Conservation (phyloP, 2,329 filamentous ascomycete genomes). For the Fusarium xylarioides region DNA sequence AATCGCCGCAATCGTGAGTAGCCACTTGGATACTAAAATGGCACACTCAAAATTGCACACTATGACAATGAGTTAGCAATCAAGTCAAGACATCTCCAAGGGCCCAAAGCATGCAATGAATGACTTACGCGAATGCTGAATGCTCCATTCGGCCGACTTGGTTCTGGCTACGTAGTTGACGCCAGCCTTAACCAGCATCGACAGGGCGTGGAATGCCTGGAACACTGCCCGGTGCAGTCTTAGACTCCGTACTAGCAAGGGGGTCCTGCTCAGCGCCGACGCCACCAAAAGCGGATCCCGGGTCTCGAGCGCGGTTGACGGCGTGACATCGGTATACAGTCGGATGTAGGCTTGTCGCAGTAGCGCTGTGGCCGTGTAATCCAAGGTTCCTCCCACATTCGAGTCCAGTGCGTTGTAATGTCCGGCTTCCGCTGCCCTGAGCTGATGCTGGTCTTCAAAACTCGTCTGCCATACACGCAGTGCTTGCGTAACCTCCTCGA, state of each 20-base stretch:
- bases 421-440: constrained; percentile 58
- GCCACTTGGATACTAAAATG: constrained; percentile 68
- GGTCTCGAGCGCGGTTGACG: constrained; percentile 70
- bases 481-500: constrained; percentile 65
- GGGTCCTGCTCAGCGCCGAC: constrained; percentile 66
- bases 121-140: constrained; percentile 67
- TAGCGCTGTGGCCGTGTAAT: constrained; percentile 71
- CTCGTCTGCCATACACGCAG: constrained; percentile 66
- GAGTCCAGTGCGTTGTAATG: constrained; percentile 59
- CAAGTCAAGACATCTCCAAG: not conserved
- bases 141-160: constrained; percentile 70
- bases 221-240: constrained; percentile 71
- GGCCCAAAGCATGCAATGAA: constrained; percentile 17
- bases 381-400: constrained; percentile 67
- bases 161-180: constrained; percentile 70
- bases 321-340: constrained; percentile 71
- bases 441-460: constrained; percentile 65
- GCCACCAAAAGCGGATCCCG: constrained; percentile 71
- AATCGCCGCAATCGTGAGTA: constrained; percentile 64
- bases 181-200: constrained; percentile 70
- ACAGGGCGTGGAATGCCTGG: constrained; percentile 74
- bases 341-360: constrained; percentile 70
- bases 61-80: constrained; percentile 30
- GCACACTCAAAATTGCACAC: constrained; percentile 71
- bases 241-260: constrained; percentile 65